phyloP scores from a whole-genome alignment of 2,329 filamentous ascomycete genomes.

The Botrytis sinoallii region DNA sequence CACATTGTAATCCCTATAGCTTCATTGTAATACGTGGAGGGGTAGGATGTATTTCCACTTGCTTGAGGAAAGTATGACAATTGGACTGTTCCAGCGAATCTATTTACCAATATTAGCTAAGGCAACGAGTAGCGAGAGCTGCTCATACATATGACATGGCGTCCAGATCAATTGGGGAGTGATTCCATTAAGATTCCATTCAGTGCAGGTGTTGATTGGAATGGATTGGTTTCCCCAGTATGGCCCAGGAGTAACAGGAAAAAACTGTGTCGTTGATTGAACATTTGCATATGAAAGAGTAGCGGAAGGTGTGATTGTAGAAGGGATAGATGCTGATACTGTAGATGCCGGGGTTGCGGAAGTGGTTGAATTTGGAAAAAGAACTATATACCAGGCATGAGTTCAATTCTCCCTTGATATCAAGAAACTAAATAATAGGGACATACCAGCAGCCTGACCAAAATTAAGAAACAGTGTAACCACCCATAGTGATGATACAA shows the following conservation, averaged over 20 bases:
- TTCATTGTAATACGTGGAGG: constrained; percentile 22
- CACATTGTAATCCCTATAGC: constrained; percentile 24
- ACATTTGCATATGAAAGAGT: not conserved
- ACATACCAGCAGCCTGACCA: constrained; percentile 7
- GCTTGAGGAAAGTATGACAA: constrained; percentile 27
- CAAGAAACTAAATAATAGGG: not conserved
- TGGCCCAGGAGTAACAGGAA: constrained; percentile 7
- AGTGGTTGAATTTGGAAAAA: not conserved
- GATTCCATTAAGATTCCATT: constrained; percentile 8
- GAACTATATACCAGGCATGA: not conserved
- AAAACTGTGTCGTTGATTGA: constrained; percentile 6
- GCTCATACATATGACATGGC: constrained; percentile 22
- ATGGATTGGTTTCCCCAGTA: constrained; percentile 25
- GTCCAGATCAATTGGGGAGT: constrained; percentile 17
- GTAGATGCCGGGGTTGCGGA: not conserved
- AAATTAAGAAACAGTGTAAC: not conserved
- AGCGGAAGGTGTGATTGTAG: constrained; percentile 21
- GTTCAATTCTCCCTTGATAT: not conserved
- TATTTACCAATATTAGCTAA: not conserved
- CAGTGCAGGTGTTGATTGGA: constrained; percentile 23
- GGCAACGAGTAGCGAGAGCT: not conserved
- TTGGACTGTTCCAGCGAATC: constrained; percentile 25
- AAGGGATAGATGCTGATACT: not conserved
- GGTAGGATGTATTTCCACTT: constrained; percentile 21
- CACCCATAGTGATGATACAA: not conserved